Conservation (phyloP, 1,284 basidiomycete genomes). For the Cutaneotrichosporon spelunceum region DNA sequence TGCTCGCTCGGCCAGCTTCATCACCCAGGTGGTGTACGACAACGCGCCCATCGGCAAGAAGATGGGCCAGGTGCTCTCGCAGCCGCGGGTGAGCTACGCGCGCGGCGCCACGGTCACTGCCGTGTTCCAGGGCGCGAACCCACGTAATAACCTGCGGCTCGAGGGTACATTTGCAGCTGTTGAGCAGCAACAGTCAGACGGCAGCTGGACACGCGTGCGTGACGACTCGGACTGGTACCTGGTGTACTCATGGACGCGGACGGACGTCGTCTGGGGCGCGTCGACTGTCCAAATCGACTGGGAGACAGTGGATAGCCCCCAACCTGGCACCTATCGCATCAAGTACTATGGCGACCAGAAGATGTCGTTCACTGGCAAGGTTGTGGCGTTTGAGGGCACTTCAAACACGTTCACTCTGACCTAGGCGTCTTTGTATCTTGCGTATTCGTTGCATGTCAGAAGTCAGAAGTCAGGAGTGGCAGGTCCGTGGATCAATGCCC, state of each 20-base stretch:
- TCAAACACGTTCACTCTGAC: conserved; percentile 1
- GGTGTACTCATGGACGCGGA: conserved; percentile 16
- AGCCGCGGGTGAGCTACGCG: conserved; percentile 5
- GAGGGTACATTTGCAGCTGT: conserved; percentile 21
- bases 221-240: conserved; percentile 19
- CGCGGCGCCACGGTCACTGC: conserved; percentile 6
- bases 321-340: conserved; percentile 16
- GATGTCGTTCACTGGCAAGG: conserved; percentile 9
- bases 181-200: conserved; percentile 10
- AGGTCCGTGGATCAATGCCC: too few relatives aligned
- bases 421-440: neutral
- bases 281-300: conserved; percentile 15
- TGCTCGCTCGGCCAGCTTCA: neutral
- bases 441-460: neutral
- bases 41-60: conserved; percentile 8
- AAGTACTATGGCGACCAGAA: conserved; percentile 20
- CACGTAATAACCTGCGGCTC: conserved; percentile 24
- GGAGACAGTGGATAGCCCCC: conserved; percentile 15
- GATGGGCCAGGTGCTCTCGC: conserved; percentile 12
- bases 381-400: conserved; percentile 12
- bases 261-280: conserved; percentile 5
- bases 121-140: conserved; percentile 19
- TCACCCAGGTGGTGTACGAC: conserved; percentile 17
- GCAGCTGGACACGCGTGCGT: conserved; percentile 15
- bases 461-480: too few relatives aligned